Evolutionary conservation across 768 basidiomycete species (phyloP), one percentile per base, ranked within the genome.

Genomic region (Collybia sordida): DNA sequence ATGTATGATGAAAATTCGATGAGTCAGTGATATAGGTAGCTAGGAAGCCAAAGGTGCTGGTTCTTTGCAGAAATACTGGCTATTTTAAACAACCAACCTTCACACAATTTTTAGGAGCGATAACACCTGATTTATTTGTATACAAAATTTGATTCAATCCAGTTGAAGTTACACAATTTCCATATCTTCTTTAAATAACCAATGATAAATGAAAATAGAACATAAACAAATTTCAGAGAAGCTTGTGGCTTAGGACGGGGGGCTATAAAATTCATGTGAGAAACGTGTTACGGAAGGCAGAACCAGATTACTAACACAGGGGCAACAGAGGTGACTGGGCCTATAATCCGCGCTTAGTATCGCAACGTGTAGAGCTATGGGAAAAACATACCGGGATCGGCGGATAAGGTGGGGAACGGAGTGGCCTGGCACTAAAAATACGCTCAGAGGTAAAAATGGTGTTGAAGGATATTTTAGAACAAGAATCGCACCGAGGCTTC

Each of bases 381-480:
- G 36, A 22, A n/a, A 36, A 3, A 48, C 53, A 25, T 35, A 55
- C 59, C 59, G 6, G 55, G 51, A 25, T 57, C 56, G 22, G 63
- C 52, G 0, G 55, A 48, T 18, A 67, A 53, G 14, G 27, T 48
- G 1, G 65, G 65, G 59, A 65, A 67, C 6, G 65, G 64, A 21
- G 52, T 58, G 1, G 51, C 50, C 1, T 45, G 21, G 48, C 65
- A 64, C 56, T 59, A 45, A 18, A 31, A 4, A 4, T 4, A 31
- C 14, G 15, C 17, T 28, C 24, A 23, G 3, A 1, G 4, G 34
- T 37, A 7, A 18, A 28, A 7, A 22, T 14, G 36, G 18, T n/a
- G 4, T 25, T 22, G 7, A 4, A 24, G 23, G n/a, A n/a, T 27
- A n/a, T 31, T 35, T 53, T 15, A 40, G 9, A 8, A 4, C 15